These are phyloP conservation scores for Sporisorium sorghi DNA, from an alignment of 1,284 basidiomycete species.

Conservation along the genomic window DNA sequence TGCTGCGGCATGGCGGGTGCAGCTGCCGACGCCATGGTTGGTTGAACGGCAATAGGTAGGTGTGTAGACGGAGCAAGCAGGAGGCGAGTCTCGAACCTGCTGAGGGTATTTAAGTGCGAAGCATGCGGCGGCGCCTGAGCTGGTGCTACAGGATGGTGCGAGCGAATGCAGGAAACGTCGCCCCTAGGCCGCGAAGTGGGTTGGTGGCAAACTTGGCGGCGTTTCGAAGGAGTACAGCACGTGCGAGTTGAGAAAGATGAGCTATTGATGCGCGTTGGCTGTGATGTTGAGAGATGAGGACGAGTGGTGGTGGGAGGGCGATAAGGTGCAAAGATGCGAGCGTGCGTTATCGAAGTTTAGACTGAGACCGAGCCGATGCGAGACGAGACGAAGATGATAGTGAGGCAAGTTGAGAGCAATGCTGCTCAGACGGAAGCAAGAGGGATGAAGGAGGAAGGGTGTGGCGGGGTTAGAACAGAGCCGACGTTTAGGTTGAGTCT, in stretches of 20 bases:
- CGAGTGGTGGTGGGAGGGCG: background rate
- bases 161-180: background rate
- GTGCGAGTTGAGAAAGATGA: background rate
- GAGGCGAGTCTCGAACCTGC: background rate
- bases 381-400: background rate
- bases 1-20: constrained; percentile 11
- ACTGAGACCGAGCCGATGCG: background rate
- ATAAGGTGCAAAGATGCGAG: background rate
- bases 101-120: constrained; percentile 3
- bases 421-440: no score
- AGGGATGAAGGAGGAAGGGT: no score
- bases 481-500: no score
- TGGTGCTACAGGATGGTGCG: background rate
- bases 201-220: background rate
- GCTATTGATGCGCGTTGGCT: no score
- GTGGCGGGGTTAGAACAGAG: no score
- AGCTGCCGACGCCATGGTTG: constrained; percentile 24
- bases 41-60: background rate
- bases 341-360: background rate
- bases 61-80: background rate
- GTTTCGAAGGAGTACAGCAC: background rate
- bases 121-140: background rate
- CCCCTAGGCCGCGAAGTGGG: background rate
- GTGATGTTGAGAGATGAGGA: background rate
- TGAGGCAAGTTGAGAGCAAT: no score